phyloP scores from a whole-genome alignment of 768 basidiomycete species.

The Grammothele lineata region DNA sequence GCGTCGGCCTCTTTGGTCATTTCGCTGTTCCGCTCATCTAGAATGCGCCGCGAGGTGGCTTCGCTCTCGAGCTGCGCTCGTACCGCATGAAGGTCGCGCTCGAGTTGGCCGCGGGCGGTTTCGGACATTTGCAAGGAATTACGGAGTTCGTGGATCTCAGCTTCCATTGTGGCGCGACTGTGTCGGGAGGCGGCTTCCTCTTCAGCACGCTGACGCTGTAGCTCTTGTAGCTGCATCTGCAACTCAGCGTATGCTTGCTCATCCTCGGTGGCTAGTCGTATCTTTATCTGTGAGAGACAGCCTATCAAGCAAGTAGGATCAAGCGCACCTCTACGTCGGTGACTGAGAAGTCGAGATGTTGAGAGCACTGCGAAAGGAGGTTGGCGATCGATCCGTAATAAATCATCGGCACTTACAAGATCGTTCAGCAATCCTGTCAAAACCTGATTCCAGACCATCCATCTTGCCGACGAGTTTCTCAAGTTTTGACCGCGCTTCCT shows the following conservation, averaged over 20 bases:
- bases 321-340: slow-evolving; percentile 67
- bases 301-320: neutral
- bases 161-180: slow-evolving; percentile 49
- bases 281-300: too few relatives aligned
- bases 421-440: slow-evolving; percentile 83
- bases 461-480: slow-evolving; percentile 72
- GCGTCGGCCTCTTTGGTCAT: slow-evolving; percentile 51
- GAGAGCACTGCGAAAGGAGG: slow-evolving; percentile 55
- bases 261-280: slow-evolving; percentile 61
- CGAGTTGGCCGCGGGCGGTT: slow-evolving; percentile 46
- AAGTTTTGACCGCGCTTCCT: slow-evolving; percentile 55
- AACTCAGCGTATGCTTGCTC: slow-evolving; percentile 73
- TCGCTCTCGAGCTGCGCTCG: slow-evolving; percentile 65
- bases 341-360: slow-evolving; percentile 62
- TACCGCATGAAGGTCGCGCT: slow-evolving; percentile 61
- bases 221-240: slow-evolving; percentile 57
- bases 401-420: slow-evolving; percentile 49
- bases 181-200: slow-evolving; percentile 58
- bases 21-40: slow-evolving; percentile 62
- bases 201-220: slow-evolving; percentile 51
- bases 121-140: slow-evolving; percentile 38
- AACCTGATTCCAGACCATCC: slow-evolving; percentile 74
- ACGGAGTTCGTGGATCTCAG: slow-evolving; percentile 54
- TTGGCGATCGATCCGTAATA: slow-evolving; percentile 6
- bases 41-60: slow-evolving; percentile 49